Conservation (phyloP, 306 rosid species). For the Astragalus membranaceus region DNA sequence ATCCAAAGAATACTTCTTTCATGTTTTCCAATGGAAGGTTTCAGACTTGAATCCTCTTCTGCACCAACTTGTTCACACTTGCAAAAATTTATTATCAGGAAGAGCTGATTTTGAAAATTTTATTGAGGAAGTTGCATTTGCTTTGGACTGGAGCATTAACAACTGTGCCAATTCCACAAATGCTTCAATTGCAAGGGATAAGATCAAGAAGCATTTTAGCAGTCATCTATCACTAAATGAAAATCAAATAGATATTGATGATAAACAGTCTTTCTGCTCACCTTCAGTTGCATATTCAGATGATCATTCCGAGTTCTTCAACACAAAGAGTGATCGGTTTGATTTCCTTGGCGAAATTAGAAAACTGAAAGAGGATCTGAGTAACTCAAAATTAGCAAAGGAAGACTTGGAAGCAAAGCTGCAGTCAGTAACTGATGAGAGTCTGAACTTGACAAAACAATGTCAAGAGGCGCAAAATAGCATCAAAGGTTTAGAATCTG, state of each 20-base stretch:
- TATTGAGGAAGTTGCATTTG: conserved; percentile 42
- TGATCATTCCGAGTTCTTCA: conserved; percentile 19
- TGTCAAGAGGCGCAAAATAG: conserved; percentile 58
- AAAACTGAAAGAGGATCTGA: conserved; percentile 51
- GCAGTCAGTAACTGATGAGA: conserved; percentile 30
- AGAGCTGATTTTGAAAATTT: conserved; percentile 46
- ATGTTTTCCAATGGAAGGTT: conserved; percentile 58
- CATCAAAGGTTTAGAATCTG: conserved; percentile 45
- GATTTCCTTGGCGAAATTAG: conserved; percentile 40
- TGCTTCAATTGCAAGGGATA: conserved; percentile 44
- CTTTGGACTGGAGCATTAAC: conserved; percentile 59
- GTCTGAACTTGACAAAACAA: conserved; percentile 36
- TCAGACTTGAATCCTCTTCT: conserved; percentile 50
- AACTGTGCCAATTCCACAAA: conserved; percentile 41
- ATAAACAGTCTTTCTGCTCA: conserved; percentile 25
- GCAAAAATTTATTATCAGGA: conserved; percentile 43
- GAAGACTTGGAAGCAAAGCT: conserved; percentile 46
- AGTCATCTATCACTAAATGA: conserved; percentile 22
- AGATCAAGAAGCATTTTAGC: conserved; percentile 63
- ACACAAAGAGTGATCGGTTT: conserved; percentile 18
- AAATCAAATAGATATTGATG: conserved; percentile 14
- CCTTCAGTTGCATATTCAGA: conserved; percentile 33
- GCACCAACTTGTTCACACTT: conserved; percentile 42
- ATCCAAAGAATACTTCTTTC: conserved; percentile 44
- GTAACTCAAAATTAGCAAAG: conserved; percentile 34